Evolutionary conservation across 345 rosid species (phyloP), one percentile per base, ranked within the genome.

Genomic region (Eucalyptus leucophloia): DNA sequence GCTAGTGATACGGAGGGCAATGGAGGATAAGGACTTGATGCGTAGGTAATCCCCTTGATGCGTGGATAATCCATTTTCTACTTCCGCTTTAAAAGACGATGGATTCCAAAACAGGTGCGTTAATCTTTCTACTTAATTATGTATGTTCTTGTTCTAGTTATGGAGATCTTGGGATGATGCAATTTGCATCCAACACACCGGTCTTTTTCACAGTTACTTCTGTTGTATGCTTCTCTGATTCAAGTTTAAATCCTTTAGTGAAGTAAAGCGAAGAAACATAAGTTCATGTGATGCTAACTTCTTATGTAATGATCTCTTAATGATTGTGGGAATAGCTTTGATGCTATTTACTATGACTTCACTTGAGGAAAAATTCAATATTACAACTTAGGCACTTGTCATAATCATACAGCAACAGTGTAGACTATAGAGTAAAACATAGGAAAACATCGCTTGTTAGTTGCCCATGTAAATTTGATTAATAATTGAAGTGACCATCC

Each of bases 201-300:
- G 95, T 95, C 87, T 96, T 94, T 90, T 94, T 92, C 69, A 96
- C 93, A 87, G 88, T 91, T 24, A 93, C 98, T 93, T 98, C 96
- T 1, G 91, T 80, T 16, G 96, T 95, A 90, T 95, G 99, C 93
- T 92, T 98, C 94, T 98, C 98, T 37, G 95, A 92, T 89, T 99
- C 99, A 86, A 96, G 99, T 94, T 95, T 95, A 89, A 96, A 98
- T 92, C 99, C 99, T 98, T 94, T 49, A 93, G 88, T 21, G 67
- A 67, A 30, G 89, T 19, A 45, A 18, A 83, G 58, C 47, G 88
- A 88, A 40, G 88, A 32, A 56, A 88, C 13, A 49, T 53, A 45
- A 37, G 80, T 34, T 26, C 60, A 40, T 50, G 51, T 23, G 86
- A 42, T 49, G 37, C 28, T 86, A 8, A 37, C 62, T 19, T 86